Evolutionary conservation across 1,284 basidiomycete species (phyloP).

Genomic region (Dichomitus squalens): DNA sequence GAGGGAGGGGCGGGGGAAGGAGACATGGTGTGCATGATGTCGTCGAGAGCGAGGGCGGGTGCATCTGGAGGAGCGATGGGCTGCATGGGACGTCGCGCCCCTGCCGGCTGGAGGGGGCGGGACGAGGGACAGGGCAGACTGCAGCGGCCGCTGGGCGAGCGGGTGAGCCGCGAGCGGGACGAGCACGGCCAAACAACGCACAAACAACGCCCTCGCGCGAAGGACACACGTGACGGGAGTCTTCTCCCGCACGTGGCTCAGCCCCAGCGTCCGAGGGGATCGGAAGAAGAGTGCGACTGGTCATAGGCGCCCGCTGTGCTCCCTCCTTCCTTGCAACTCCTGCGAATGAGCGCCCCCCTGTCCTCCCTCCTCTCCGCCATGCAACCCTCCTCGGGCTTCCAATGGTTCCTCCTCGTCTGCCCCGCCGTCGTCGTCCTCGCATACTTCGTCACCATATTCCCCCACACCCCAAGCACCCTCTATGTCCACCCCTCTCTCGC

Average conservation of each 20-base stretch:
- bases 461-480: constrained; percentile 52
- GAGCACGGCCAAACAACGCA: constrained; percentile 20
- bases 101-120: constrained; percentile 6
- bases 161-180: constrained; percentile 8
- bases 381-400: constrained; percentile 39
- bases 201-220: constrained; percentile 29
- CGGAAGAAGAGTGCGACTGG: constrained; percentile 3
- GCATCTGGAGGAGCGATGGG: constrained; percentile 24
- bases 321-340: not conserved
- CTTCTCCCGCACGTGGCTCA: constrained; percentile 12
- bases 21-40: constrained; percentile 44
- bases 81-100: constrained; percentile 12
- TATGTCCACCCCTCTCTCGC: constrained; percentile 59
- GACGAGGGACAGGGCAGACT: not conserved
- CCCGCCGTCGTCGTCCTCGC: constrained; percentile 58
- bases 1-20: constrained; percentile 39
- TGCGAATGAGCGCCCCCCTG: not conserved
- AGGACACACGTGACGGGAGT: constrained; percentile 24
- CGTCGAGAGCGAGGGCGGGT: constrained; percentile 39
- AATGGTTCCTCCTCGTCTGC: constrained; percentile 57
- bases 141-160: constrained; percentile 3
- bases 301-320: too few species aligned
- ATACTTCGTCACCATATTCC: constrained; percentile 67
- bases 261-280: constrained; percentile 2
- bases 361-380: constrained; percentile 22